Base-by-base conservation (phyloP, 192 early-diverging fungal genomes). In the Entomortierella beljakovae region DNA sequence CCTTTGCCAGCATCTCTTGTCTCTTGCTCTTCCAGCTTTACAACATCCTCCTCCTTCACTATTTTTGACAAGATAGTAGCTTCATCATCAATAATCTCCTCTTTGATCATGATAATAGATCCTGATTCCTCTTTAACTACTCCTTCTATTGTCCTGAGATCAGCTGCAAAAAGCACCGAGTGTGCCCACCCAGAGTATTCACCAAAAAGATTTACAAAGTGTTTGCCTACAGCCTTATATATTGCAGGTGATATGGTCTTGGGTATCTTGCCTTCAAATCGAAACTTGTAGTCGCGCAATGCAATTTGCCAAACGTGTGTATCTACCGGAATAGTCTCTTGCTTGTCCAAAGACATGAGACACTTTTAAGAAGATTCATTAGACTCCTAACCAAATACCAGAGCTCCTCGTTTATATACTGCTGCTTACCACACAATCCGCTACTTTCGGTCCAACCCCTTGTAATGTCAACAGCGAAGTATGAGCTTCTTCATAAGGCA, bases 241-340 rank as follows among this genome's bases (percentile, higher is more conserved):
- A 86, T 70, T 55, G 85, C 89, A 7, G 81, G 58, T 5, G 89
- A 92, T 48, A 97, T 83, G 6, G 91, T 80, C 59, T 94, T 95
- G 11, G 82, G 61, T 0, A 57, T 73, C 20, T 86, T 80, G 38
- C 81, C 69, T 26, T 72, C 77, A 6, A 64, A 77, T 11, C 71
- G 64, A 20, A 94, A 87, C 37, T 84, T 80, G 74, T 97, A 98
- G 43, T 96, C 90, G 31, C 92, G 83, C 25, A 86, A 65, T 1
- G 95, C 98, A 43, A 99, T 96, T 80, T 97, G 93, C 94, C 95
- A 96, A 0, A 99, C 95, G 71, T 99, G 98, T 1, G 95, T 97
- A 63, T 99, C 98, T 0, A 99, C 91, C 0, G 96, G 96, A 23
- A 95, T 91, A 0, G 90, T 88, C 13, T 89, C 86, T 0, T 72